phyloP scores from a whole-genome alignment of 257 asterid genomes.

The Apocynum venetum region DNA sequence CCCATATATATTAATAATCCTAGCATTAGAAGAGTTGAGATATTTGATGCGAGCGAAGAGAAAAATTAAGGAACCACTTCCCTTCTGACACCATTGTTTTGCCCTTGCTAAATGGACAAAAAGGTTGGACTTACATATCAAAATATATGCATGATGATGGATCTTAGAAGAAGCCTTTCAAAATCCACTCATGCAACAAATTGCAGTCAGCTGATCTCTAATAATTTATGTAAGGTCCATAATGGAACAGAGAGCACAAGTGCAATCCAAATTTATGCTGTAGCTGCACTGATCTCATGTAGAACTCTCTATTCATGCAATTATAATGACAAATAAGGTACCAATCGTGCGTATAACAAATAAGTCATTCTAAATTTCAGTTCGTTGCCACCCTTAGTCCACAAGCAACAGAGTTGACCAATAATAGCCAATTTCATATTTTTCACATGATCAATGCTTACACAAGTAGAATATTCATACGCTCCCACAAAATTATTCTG shows the following conservation, averaged over 20 bases:
- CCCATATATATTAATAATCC: background rate
- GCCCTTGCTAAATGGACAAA: background rate
- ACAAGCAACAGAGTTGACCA: background rate
- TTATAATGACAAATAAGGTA: slow-evolving; percentile 17
- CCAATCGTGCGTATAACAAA: background rate
- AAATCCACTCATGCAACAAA: background rate
- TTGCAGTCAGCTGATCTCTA: background rate
- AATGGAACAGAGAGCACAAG: background rate
- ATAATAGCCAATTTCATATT: slow-evolving; percentile 10
- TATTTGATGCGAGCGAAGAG: background rate
- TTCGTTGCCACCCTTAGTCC: too few relatives aligned
- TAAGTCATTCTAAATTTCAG: background rate
- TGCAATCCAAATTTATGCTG: background rate
- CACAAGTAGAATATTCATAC: background rate
- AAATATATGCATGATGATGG: background rate
- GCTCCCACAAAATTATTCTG: background rate
- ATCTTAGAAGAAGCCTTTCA: background rate
- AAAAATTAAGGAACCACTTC: background rate
- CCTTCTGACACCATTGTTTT: background rate
- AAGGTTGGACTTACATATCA: background rate
- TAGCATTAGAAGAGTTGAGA: background rate
- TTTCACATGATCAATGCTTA: slow-evolving; percentile 1
- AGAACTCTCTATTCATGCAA: slow-evolving; percentile 19
- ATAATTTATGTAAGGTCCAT: background rate
- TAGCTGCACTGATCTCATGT: slow-evolving; percentile 1